Conservation (phyloP, 75 land plant genomes). For the Selaginella tamariscina region DNA sequence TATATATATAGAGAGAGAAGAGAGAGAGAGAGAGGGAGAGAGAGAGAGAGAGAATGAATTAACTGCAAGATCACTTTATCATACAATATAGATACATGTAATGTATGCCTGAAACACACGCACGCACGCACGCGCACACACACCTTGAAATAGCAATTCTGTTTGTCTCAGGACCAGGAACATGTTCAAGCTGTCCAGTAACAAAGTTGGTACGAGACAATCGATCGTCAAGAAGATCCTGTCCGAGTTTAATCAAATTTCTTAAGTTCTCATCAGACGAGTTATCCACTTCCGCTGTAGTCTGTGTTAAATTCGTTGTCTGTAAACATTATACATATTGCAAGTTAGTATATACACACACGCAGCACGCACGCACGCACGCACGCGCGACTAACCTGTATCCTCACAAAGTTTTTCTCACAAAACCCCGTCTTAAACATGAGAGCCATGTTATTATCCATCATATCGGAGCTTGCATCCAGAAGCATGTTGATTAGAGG, state of each 20-base stretch:
- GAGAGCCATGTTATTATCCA: neutral
- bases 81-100: too few species aligned
- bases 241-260: neutral
- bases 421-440: neutral
- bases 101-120: too few species aligned
- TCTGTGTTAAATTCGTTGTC: neutral
- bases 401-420: neutral
- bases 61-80: too few species aligned
- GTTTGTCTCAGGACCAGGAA: neutral
- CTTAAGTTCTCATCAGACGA: neutral
- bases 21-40: neutral
- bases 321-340: neutral
- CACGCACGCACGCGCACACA: too few species aligned
- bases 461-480: constrained; percentile 10
- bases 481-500: constrained; percentile 7
- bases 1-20: too few species aligned
- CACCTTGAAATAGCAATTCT: neutral
- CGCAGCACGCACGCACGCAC: too few species aligned
- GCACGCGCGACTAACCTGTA: neutral
- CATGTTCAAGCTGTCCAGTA: constrained; percentile 4
- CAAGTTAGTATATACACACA: neutral
- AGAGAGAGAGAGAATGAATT: too few species aligned
- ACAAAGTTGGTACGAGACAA: neutral
- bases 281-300: neutral
- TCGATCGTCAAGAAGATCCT: neutral